Conservation (phyloP, 2,329 filamentous ascomycete genomes). For the Balansia obtecta region DNA sequence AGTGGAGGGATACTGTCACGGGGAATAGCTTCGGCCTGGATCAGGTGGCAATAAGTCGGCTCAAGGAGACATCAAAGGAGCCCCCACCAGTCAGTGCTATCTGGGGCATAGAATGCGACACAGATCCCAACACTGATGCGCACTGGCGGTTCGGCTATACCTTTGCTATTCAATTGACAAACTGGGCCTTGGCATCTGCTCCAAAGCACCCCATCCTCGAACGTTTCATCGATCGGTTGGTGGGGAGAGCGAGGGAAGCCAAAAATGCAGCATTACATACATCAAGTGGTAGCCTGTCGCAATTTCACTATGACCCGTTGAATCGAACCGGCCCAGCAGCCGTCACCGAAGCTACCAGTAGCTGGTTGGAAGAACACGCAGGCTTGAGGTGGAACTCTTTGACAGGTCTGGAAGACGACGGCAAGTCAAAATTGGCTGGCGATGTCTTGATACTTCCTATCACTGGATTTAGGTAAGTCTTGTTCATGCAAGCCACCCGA, state of each 20-base stretch:
- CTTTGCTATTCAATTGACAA: constrained; percentile 12
- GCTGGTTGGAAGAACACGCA: constrained; percentile 9
- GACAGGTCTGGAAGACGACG: constrained; percentile 10
- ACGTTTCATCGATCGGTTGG: constrained; percentile 9
- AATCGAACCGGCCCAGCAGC: constrained; percentile 12
- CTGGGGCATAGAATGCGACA: constrained; percentile 4
- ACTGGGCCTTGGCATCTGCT: constrained; percentile 13
- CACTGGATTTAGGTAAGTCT: constrained; percentile 12
- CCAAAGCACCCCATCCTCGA: constrained; percentile 10
- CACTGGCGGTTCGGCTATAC: constrained; percentile 14
- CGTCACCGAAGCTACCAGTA: constrained; percentile 11
- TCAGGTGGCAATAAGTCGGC: background rate
- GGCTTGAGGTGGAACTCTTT: constrained; percentile 12
- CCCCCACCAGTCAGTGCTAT: constrained; percentile 1
- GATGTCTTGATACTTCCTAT: constrained; percentile 12
- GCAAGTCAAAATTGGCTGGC: constrained; percentile 10
- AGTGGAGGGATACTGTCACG: constrained; percentile 2
- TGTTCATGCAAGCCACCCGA: background rate
- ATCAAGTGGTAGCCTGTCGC: background rate
- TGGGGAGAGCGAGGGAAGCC: constrained; percentile 4
- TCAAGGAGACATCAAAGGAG: background rate
- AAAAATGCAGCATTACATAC: background rate
- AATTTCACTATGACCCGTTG: constrained; percentile 9
- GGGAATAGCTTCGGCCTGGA: constrained; percentile 1
- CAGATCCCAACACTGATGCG: constrained; percentile 9